These are phyloP conservation scores for Erigeron philadelphicus DNA, from an alignment of 140 eudicot species.

Conservation along the genomic window DNA sequence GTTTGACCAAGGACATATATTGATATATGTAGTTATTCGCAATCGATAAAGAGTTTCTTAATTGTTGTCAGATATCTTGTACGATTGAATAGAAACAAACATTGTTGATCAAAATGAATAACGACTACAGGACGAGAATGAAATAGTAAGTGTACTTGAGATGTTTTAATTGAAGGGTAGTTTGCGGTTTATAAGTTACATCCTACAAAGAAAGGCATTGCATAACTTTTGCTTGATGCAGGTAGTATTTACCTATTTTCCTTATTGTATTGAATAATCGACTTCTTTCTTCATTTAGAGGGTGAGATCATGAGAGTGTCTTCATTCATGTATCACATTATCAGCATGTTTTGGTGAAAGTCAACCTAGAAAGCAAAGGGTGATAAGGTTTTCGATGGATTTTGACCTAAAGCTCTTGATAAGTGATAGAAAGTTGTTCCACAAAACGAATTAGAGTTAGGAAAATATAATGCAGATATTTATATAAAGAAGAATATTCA, in stretches of 20 bases:
- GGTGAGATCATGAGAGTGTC: not conserved
- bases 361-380: slow-evolving; percentile 8
- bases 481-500: not conserved
- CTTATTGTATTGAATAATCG: not conserved
- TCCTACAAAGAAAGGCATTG: not conserved
- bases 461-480: not conserved
- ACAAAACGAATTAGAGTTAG: not conserved
- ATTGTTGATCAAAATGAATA: slow-evolving; percentile 6
- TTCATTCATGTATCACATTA: not conserved
- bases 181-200: slow-evolving; percentile 12
- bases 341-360: slow-evolving; percentile 3
- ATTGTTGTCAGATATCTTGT: not conserved
- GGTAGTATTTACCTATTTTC: not conserved
- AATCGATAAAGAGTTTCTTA: not conserved
- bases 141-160: not conserved
- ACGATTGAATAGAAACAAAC: not conserved
- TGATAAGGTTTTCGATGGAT: slow-evolving; percentile 10
- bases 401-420: slow-evolving; percentile 8
- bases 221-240: not conserved
- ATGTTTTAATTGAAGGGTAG: not conserved
- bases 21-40: slow-evolving; percentile 4
- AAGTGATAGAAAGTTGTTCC: slow-evolving; percentile 3
- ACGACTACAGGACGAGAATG: not conserved
- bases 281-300: not conserved
- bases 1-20: slow-evolving; percentile 1